Evolutionary conservation across 2,329 filamentous ascomycete species (phyloP).

Genomic region (Scortechinia acanthostroma): DNA sequence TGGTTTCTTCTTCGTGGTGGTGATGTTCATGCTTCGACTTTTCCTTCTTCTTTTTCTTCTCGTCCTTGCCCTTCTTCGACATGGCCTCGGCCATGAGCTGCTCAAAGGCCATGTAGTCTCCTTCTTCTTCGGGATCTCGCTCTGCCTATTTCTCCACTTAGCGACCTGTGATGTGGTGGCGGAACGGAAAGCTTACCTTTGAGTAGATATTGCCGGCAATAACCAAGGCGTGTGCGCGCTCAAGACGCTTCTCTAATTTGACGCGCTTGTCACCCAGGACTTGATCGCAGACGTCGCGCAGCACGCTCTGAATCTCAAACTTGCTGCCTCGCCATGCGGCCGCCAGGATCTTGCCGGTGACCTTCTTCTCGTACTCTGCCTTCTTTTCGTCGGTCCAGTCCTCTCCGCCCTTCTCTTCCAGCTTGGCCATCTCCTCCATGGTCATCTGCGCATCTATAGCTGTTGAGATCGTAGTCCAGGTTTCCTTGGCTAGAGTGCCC

Average conservation of each 20-base stretch:
- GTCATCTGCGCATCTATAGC: conserved; percentile 96
- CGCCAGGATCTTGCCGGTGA: conserved; percentile 95
- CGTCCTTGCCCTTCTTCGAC: conserved; percentile 77
- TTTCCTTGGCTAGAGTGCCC: conserved; percentile 92
- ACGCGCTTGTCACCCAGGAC: conserved; percentile 77
- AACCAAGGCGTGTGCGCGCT: conserved; percentile 83
- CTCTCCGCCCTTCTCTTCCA: conserved; percentile 89
- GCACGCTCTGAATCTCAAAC: conserved; percentile 94
- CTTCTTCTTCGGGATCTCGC: conserved; percentile 89
- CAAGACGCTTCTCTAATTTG: conserved; percentile 74
- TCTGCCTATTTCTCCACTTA: conserved; percentile 66
- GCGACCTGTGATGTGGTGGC: conserved; percentile 5
- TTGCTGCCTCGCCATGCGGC: conserved; percentile 94
- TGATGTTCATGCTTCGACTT: background rate
- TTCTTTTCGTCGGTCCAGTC: conserved; percentile 98
- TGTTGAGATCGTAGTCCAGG: conserved; percentile 93
- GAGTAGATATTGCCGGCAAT: conserved; percentile 83
- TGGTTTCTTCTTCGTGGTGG: too few relatives aligned
- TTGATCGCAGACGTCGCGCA: conserved; percentile 87
- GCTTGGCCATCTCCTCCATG: conserved; percentile 97
- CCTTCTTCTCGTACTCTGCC: conserved; percentile 87
- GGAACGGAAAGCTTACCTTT: conserved; percentile 51
- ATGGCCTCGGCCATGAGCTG: conserved; percentile 94
- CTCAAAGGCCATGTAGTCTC: conserved; percentile 97
- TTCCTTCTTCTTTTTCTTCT: background rate